Evolutionary conservation across 2,329 filamentous ascomycete species (phyloP).

Genomic region (Nothopassalora personata): DNA sequence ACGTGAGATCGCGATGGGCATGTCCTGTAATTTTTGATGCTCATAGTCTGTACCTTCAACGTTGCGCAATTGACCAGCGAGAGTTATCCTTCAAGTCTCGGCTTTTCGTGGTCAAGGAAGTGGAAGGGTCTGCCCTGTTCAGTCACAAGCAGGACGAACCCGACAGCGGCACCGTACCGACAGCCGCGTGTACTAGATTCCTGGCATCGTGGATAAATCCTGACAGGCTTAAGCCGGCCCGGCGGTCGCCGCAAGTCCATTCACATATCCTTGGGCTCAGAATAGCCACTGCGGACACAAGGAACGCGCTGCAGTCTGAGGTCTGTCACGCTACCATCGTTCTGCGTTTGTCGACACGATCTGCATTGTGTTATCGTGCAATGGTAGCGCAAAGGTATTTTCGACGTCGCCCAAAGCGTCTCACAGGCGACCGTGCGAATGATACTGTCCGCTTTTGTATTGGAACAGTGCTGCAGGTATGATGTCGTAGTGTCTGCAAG

Average conservation of each 20-base stretch:
- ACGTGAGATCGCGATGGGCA: not conserved
- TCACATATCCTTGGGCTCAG: not conserved
- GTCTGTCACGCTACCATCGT: not conserved
- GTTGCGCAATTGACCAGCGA: not conserved
- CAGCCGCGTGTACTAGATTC: constrained; percentile 4
- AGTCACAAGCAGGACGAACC: not conserved
- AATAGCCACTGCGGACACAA: not conserved
- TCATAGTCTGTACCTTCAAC: not conserved
- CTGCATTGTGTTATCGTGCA: not conserved
- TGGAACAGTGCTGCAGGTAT: not conserved
- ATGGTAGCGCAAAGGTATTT: not conserved
- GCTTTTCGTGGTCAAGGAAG: not conserved
- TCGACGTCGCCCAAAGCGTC: not conserved
- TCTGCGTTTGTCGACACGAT: not conserved
- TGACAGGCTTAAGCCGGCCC: constrained; percentile 7
- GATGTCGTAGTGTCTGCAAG: not conserved
- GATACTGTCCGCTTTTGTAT: not conserved
- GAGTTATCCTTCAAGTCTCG: not conserved
- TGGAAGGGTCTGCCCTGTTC: not conserved
- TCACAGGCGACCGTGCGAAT: not conserved
- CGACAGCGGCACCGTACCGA: constrained; percentile 1
- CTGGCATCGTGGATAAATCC: constrained; percentile 4
- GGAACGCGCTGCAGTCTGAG: not conserved
- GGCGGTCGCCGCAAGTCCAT: constrained; percentile 1
- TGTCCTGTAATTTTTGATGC: not conserved